phyloP scores from a whole-genome alignment of 345 rosid species.

The Dipteronia dyeriana region DNA sequence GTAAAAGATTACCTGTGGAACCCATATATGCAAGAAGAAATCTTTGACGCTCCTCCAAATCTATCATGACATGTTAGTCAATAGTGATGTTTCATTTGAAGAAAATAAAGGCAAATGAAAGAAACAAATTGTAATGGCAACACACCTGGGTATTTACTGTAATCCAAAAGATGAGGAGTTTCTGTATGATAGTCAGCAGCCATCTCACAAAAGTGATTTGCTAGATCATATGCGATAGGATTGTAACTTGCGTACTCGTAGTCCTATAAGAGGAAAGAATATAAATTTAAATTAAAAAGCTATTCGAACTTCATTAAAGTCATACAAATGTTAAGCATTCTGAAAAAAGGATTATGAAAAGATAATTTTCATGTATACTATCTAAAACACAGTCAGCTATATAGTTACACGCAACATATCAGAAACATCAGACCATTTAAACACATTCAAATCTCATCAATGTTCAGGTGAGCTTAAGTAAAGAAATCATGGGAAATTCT shows the following conservation, averaged over 20 bases:
- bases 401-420: not conserved
- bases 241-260: conserved; percentile 94
- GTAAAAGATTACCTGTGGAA: conserved; percentile 50
- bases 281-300: not conserved
- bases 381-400: not conserved
- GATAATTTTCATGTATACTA: not conserved
- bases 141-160: conserved; percentile 80
- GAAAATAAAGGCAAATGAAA: not conserved
- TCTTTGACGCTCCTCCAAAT: conserved; percentile 66
- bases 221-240: conserved; percentile 84
- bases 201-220: conserved; percentile 98
- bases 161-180: conserved; percentile 81
- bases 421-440: not conserved
- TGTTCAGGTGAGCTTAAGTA: not conserved
- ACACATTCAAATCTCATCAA: not conserved
- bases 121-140: not conserved
- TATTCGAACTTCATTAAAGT: conserved; percentile 3
- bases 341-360: not conserved
- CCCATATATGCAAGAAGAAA: conserved; percentile 62
- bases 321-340: conserved; percentile 2
- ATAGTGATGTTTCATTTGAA: not conserved
- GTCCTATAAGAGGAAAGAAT: conserved; percentile 51
- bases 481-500: not conserved
- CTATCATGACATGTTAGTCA: conserved; percentile 34
- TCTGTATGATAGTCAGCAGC: conserved; percentile 90